Conservation (phyloP, 345 rosid genomes). For the Hibiscus syriacus region DNA sequence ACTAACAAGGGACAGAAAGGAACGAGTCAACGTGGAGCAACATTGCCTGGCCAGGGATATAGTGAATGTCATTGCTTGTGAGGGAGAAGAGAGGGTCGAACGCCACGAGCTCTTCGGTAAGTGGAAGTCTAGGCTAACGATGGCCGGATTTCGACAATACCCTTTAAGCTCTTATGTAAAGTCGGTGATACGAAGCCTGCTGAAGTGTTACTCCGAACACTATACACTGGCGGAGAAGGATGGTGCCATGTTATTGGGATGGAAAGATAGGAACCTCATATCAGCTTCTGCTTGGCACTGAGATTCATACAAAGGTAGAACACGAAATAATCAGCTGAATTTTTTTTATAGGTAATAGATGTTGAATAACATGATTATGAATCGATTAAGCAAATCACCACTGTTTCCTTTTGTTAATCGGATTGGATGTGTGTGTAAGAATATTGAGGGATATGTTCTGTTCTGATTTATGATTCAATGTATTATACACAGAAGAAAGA, state of each 20-base stretch:
- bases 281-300: slow-evolving; percentile 74
- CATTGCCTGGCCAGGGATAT: slow-evolving; percentile 67
- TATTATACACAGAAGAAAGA: too few species aligned
- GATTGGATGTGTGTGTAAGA: too few species aligned
- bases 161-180: slow-evolving; percentile 49
- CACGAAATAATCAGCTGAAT: too few species aligned
- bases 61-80: slow-evolving; percentile 55
- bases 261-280: slow-evolving; percentile 54
- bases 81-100: slow-evolving; percentile 67
- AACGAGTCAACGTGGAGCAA: slow-evolving; percentile 46
- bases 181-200: slow-evolving; percentile 42
- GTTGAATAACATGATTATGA: too few species aligned
- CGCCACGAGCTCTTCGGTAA: slow-evolving; percentile 63
- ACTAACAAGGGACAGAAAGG: slow-evolving; percentile 38
- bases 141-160: slow-evolving; percentile 63
- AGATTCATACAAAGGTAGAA: too few species aligned
- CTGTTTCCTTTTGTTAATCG: too few species aligned
- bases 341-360: too few species aligned
- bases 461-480: too few species aligned
- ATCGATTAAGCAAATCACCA: too few species aligned
- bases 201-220: slow-evolving; percentile 42
- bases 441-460: too few species aligned
- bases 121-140: slow-evolving; percentile 64
- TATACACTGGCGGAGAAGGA: slow-evolving; percentile 48
- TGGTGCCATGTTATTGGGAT: slow-evolving; percentile 60